These are phyloP conservation scores for Cryphonectria radicalis DNA, from an alignment of 2,329 filamentous ascomycete genomes.

Conservation along the genomic window DNA sequence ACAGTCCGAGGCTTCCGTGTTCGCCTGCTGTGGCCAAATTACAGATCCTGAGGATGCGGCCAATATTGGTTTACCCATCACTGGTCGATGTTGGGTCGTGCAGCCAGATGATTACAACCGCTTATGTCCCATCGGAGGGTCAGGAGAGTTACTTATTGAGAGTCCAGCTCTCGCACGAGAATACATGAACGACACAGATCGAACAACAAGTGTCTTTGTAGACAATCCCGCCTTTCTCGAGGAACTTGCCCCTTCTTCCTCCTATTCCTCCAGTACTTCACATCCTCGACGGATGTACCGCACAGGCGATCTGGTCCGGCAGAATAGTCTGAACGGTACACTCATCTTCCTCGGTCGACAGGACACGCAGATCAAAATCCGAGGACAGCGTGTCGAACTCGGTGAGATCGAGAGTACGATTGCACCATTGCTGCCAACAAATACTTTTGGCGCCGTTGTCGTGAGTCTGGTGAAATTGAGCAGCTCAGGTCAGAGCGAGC, in stretches of 20 bases:
- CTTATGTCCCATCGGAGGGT: constrained; percentile 27
- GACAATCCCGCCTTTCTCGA: neutral
- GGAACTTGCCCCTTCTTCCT: neutral
- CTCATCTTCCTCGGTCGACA: constrained; percentile 42
- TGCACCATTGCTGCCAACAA: neutral
- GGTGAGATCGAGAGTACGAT: constrained; percentile 29
- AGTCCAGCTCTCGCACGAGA: constrained; percentile 42
- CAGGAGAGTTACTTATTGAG: constrained; percentile 31
- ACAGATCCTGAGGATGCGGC: constrained; percentile 23
- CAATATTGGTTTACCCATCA: constrained; percentile 30
- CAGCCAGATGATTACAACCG: constrained; percentile 33
- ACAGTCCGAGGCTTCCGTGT: constrained; percentile 27
- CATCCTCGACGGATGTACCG: constrained; percentile 42
- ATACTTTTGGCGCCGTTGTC: neutral
- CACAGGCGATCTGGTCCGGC: constrained; percentile 47
- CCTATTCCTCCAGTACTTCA: no score
- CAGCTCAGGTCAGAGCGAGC: neutral
- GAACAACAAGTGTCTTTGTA: neutral
- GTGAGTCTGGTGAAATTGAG: neutral
- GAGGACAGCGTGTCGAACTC: constrained; percentile 55
- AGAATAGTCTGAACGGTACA: constrained; percentile 38
- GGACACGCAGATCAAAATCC: constrained; percentile 58
- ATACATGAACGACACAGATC: constrained; percentile 48
- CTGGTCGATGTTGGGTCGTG: constrained; percentile 36
- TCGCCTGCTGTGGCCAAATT: constrained; percentile 6